Evolutionary conservation across 1,284 basidiomycete genomes (phyloP).

Genomic region (Wolfiporia cocos): DNA sequence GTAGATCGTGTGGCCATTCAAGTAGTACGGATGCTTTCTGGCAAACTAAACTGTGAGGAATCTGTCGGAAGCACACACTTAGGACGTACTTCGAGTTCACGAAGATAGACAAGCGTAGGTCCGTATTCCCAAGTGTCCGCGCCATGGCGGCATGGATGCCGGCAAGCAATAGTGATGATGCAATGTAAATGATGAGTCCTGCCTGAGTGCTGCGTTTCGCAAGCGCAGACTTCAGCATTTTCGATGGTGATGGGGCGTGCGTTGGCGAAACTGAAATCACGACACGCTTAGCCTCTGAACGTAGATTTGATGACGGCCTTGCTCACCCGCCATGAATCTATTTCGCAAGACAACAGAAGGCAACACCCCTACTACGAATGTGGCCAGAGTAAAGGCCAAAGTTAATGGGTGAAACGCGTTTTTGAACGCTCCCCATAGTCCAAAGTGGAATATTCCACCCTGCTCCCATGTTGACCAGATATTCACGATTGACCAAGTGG

Average conservation of each 20-base stretch:
- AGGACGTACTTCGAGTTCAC: constrained; percentile 55
- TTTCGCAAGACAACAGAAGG: constrained; percentile 53
- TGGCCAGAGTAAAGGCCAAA: constrained; percentile 24
- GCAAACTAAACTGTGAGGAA: neutral
- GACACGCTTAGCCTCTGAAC: constrained; percentile 1
- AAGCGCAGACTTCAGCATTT: constrained; percentile 38
- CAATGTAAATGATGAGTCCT: constrained; percentile 36
- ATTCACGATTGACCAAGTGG: constrained; percentile 39
- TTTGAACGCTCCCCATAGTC: constrained; percentile 27
- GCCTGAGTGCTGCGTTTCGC: constrained; percentile 38
- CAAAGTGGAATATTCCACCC: constrained; percentile 25
- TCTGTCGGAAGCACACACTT: neutral
- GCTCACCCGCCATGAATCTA: constrained; percentile 45
- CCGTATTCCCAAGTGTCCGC: constrained; percentile 25
- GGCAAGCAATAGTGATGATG: constrained; percentile 37
- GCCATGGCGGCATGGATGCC: constrained; percentile 34
- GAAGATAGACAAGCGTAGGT: constrained; percentile 44
- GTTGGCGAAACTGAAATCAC: constrained; percentile 37
- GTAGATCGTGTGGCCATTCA: constrained; percentile 61
- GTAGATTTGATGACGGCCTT: neutral
- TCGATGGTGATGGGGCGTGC: constrained; percentile 44
- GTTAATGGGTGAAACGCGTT: constrained; percentile 34
- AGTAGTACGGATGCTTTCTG: constrained; percentile 66
- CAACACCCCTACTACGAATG: constrained; percentile 35
- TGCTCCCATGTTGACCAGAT: constrained; percentile 30